These are phyloP conservation scores for Oidium heveae DNA, from an alignment of 2,329 filamentous ascomycete species.

Conservation along the genomic window DNA sequence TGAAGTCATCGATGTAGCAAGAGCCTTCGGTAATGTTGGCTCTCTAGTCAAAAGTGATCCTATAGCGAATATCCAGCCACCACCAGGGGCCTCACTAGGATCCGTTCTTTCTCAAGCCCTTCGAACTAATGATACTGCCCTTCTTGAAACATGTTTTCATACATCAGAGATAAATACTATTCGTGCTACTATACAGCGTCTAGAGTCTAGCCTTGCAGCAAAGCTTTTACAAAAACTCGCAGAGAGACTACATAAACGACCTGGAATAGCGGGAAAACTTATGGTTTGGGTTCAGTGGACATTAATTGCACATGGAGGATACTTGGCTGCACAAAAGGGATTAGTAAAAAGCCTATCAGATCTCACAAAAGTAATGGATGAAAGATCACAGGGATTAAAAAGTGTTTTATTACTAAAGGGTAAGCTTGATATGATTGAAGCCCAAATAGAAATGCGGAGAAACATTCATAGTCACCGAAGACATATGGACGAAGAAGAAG, in stretches of 20 bases:
- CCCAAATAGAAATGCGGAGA: constrained; percentile 61
- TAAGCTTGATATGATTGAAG: constrained; percentile 80
- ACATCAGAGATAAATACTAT: constrained; percentile 54
- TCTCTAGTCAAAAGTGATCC: constrained; percentile 7
- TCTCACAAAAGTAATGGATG: constrained; percentile 71
- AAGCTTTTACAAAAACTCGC: constrained; percentile 62
- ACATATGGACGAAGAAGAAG: constrained; percentile 19
- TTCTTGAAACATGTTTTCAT: constrained; percentile 81
- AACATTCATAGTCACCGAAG: constrained; percentile 29
- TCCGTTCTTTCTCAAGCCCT: constrained; percentile 88
- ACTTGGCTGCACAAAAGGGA: constrained; percentile 65
- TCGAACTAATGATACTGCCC: constrained; percentile 66
- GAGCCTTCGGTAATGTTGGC: constrained; percentile 22
- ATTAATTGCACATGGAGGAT: constrained; percentile 73
- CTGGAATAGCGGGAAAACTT: constrained; percentile 68
- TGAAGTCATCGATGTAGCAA: constrained; percentile 52
- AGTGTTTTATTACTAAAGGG: constrained; percentile 75
- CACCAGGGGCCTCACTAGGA: constrained; percentile 56
- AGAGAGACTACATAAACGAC: constrained; percentile 62
- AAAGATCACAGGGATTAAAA: constrained; percentile 59
- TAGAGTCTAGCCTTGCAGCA: constrained; percentile 64
- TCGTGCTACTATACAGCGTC: constrained; percentile 66
- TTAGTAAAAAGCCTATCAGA: constrained; percentile 53
- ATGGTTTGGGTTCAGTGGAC: constrained; percentile 96
- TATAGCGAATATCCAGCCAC: constrained; percentile 14